Evolutionary conservation across 108 stramenopile genomes (phyloP).

Genomic region (Asterionellopsis glacialis): DNA sequence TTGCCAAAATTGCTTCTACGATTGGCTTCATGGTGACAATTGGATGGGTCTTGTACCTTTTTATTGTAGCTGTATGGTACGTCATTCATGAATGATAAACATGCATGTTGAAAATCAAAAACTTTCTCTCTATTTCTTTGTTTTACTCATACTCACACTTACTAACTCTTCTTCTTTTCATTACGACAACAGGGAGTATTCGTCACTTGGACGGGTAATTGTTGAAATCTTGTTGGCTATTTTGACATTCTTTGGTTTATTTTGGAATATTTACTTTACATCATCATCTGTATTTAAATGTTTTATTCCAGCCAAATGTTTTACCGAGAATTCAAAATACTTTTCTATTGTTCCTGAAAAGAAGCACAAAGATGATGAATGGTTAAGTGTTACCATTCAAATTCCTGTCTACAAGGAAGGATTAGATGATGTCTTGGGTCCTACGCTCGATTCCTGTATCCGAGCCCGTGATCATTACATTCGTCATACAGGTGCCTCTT

Average conservation of each 20-base stretch:
- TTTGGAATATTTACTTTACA: slow-evolving; percentile 5
- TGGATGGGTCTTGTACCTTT: slow-evolving; percentile 19
- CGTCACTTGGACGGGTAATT: not conserved
- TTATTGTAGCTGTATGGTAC: slow-evolving; percentile 34
- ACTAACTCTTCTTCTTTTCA: too few species aligned
- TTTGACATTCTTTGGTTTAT: slow-evolving; percentile 3
- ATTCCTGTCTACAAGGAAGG: slow-evolving; percentile 6
- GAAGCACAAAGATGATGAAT: not conserved
- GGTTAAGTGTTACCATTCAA: slow-evolving; percentile 6
- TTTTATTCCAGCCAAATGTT: slow-evolving; percentile 6
- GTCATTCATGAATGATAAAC: too few species aligned
- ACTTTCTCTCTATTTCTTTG: too few species aligned
- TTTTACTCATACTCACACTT: too few species aligned
- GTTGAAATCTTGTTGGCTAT: not conserved
- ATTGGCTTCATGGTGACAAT: slow-evolving; percentile 17
- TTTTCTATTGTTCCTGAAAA: slow-evolving; percentile 1
- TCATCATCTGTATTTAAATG: not conserved
- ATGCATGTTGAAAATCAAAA: too few species aligned
- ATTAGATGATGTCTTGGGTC: not conserved
- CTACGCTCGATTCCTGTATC: not conserved
- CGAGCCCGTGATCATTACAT: slow-evolving; percentile 2
- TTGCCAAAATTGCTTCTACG: slow-evolving; percentile 30
- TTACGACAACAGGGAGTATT: too few species aligned
- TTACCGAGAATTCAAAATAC: not conserved
- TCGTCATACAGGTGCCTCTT: not conserved